Conservation (phyloP, 306 rosid species). For the Mimosa pudica region DNA sequence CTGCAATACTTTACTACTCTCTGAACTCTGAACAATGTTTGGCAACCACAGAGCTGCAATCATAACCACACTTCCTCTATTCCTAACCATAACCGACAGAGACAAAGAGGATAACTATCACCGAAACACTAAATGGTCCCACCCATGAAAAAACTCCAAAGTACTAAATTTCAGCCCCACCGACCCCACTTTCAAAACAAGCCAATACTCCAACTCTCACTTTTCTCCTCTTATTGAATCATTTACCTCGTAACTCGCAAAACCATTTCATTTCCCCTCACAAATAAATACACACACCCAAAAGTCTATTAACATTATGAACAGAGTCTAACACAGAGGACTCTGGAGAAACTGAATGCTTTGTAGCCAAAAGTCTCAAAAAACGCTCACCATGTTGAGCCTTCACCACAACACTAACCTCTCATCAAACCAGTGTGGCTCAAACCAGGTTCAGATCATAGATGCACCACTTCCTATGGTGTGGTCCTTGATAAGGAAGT, state of each 20-base stretch:
- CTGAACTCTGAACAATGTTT: not conserved
- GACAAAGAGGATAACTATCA: constrained; percentile 31
- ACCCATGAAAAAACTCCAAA: constrained; percentile 11
- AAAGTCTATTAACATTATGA: constrained; percentile 7
- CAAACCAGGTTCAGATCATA: constrained; percentile 49
- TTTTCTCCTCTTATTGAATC: not conserved
- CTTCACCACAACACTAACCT: constrained; percentile 42
- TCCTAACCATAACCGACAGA: constrained; percentile 27
- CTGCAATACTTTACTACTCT: constrained; percentile 4
- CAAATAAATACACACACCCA: constrained; percentile 1
- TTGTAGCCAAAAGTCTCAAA: constrained; percentile 6
- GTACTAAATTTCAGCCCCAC: constrained; percentile 26
- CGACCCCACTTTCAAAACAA: constrained; percentile 30
- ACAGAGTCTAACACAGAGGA: not conserved
- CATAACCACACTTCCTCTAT: not conserved
- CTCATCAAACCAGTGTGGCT: constrained; percentile 57
- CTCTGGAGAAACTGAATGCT: constrained; percentile 7
- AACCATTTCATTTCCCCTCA: not conserved
- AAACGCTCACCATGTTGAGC: constrained; percentile 30
- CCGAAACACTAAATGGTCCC: constrained; percentile 8
- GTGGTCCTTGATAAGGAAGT: constrained; percentile 65
- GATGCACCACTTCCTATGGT: constrained; percentile 59
- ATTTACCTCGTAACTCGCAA: not conserved
- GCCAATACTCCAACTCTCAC: constrained; percentile 5
- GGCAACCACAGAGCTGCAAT: not conserved